Evolutionary conservation across 495 filamentous ascomycete species (phyloP).

Genomic region (Amorphotheca resinae): DNA sequence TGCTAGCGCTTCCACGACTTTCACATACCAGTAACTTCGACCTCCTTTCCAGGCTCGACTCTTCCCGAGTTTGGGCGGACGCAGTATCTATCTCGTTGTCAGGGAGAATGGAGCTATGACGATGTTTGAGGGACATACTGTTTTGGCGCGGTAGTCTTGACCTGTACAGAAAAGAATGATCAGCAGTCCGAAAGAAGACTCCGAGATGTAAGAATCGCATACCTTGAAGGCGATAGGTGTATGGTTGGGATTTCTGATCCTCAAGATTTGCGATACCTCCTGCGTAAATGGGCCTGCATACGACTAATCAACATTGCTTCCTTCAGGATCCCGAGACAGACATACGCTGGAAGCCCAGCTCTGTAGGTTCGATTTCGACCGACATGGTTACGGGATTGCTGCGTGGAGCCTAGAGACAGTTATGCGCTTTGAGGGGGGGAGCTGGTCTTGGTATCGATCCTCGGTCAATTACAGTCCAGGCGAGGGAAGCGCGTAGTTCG

Average conservation of each 20-base stretch:
- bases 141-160: constrained; percentile 98
- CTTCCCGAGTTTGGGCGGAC: constrained; percentile 94
- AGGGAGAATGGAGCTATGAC: constrained; percentile 7
- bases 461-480: too few species aligned
- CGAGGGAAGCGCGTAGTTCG: not conserved
- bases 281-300: constrained; percentile 75
- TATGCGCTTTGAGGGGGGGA: not conserved
- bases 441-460: not conserved
- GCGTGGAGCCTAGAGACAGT: constrained; percentile 7
- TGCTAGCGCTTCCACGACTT: not conserved
- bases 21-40: constrained; percentile 80
- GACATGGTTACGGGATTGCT: constrained; percentile 50
- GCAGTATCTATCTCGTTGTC: constrained; percentile 60
- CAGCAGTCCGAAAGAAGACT: not conserved
- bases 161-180: constrained; percentile 36
- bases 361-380: constrained; percentile 77
- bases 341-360: constrained; percentile 90
- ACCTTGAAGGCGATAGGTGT: constrained; percentile 94
- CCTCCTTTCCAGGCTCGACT: constrained; percentile 74
- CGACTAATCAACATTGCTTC: not conserved
- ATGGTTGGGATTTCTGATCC: constrained; percentile 63
- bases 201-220: constrained; percentile 17
- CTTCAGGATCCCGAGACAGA: not conserved
- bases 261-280: constrained; percentile 78
- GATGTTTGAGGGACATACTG: constrained; percentile 53